These are phyloP conservation scores for Scheffersomyces lignicola DNA, from an alignment of 1,139 yeast genomes.

Conservation along the genomic window DNA sequence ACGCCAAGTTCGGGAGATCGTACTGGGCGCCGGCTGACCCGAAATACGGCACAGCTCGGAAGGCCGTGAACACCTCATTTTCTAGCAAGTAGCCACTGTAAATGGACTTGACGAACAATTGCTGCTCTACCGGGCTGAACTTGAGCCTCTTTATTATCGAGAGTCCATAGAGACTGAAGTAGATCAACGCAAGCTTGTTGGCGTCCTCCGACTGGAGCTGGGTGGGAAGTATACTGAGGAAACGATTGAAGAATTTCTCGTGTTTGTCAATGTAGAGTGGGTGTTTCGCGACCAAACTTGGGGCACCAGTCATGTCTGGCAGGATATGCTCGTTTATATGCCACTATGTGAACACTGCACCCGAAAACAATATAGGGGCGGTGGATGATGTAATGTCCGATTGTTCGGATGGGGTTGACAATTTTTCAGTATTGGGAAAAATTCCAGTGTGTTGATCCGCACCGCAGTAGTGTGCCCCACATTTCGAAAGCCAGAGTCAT, in stretches of 20 bases:
- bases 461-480: too few species aligned
- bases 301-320: neutral
- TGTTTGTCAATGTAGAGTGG: conserved; percentile 36
- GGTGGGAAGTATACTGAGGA: conserved; percentile 52
- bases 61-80: conserved; percentile 41
- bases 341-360: neutral
- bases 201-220: conserved; percentile 60
- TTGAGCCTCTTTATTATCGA: conserved; percentile 47
- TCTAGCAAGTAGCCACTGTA: conserved; percentile 47
- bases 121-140: conserved; percentile 22
- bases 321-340: neutral
- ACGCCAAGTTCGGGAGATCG: conserved; percentile 64
- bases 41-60: conserved; percentile 56
- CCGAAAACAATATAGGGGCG: conserved; percentile 1
- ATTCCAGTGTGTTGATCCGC: conserved; percentile 1
- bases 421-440: conserved; percentile 2
- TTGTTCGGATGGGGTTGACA: neutral
- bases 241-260: conserved; percentile 49
- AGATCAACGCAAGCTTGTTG: conserved; percentile 62
- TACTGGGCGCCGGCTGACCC: conserved; percentile 24
- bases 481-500: too few species aligned
- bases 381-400: conserved; percentile 1
- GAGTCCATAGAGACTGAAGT: conserved; percentile 67
- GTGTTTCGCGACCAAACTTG: conserved; percentile 1
- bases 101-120: conserved; percentile 44